These are phyloP conservation scores for Cyclospora cayetanensis DNA, from an alignment of 169 alveolate genomes.

Conservation along the genomic window DNA sequence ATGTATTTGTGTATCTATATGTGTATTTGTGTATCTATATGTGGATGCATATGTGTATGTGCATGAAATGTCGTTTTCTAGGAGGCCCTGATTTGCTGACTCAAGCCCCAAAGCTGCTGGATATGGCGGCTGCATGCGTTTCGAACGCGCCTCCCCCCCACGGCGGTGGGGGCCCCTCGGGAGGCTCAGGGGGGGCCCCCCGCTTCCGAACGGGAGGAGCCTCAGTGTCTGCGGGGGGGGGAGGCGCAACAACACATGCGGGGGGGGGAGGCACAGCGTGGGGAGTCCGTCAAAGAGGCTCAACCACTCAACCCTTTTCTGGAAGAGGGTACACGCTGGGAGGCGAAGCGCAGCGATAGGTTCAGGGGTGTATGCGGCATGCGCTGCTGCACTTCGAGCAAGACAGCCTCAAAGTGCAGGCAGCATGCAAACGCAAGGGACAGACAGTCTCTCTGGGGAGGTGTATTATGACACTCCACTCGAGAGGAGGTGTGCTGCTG, in stretches of 20 bases:
- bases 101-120: not conserved
- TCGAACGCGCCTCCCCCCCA: not conserved
- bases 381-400: not conserved
- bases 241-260: not conserved
- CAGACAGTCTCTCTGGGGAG: too few relatives aligned
- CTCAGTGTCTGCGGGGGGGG: not conserved
- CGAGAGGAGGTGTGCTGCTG: too few relatives aligned
- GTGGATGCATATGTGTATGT: not conserved
- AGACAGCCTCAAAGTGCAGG: too few relatives aligned
- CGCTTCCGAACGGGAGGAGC: not conserved
- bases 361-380: not conserved
- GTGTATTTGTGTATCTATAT: not conserved
- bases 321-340: conserved; percentile 33
- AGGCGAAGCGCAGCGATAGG: not conserved
- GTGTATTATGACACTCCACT: too few relatives aligned
- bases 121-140: not conserved
- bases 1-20: not conserved
- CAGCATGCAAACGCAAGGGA: too few relatives aligned
- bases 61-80: not conserved
- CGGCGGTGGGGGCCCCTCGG: not conserved
- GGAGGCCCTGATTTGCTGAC: conserved; percentile 19
- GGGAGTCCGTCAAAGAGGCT: not conserved
- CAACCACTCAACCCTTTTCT: not conserved
- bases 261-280: not conserved
- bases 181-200: conserved; percentile 1